These are phyloP conservation scores for Eragrostis tef DNA, from an alignment of 202 grass and related monocot genomes.

Conservation along the genomic window DNA sequence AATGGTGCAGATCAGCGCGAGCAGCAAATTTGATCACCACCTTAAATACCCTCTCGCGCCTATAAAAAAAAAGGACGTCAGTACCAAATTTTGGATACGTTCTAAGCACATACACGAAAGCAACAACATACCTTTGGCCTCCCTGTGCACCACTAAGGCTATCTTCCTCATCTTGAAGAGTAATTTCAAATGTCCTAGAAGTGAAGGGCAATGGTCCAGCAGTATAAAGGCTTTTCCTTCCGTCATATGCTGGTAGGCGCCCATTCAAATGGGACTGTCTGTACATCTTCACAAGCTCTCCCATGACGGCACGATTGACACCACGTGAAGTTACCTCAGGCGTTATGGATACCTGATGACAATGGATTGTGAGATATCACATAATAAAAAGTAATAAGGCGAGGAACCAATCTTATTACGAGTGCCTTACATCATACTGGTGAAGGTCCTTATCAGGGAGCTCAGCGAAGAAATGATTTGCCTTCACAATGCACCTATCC, in stretches of 20 bases:
- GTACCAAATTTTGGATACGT: not conserved
- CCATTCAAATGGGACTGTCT: slow-evolving; percentile 65
- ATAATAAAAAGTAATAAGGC: not conserved
- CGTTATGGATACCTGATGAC: slow-evolving; percentile 75
- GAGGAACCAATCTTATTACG: not conserved
- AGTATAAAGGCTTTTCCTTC: slow-evolving; percentile 94
- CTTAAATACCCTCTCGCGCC: slow-evolving; percentile 68
- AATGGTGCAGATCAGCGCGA: slow-evolving; percentile 86
- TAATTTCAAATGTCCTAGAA: slow-evolving; percentile 76
- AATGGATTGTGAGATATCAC: slow-evolving; percentile 45
- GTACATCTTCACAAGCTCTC: slow-evolving; percentile 63
- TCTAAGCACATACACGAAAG: slow-evolving; percentile 9
- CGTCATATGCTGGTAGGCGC: slow-evolving; percentile 87
- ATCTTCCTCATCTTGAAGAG: slow-evolving; percentile 80
- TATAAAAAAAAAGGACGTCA: slow-evolving; percentile 56
- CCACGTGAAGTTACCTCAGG: slow-evolving; percentile 85
- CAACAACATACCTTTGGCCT: slow-evolving; percentile 46
- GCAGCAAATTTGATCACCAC: slow-evolving; percentile 96
- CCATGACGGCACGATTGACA: slow-evolving; percentile 92
- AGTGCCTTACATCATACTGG: slow-evolving; percentile 82
- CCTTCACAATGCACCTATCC: slow-evolving; percentile 83
- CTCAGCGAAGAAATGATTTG: slow-evolving; percentile 98
- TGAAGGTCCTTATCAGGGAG: slow-evolving; percentile 97
- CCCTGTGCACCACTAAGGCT: slow-evolving; percentile 60
- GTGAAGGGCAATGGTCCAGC: slow-evolving; percentile 83